Evolutionary conservation across 2,329 filamentous ascomycete species (phyloP).

Genomic region (Ustilaginoidea virens): DNA sequence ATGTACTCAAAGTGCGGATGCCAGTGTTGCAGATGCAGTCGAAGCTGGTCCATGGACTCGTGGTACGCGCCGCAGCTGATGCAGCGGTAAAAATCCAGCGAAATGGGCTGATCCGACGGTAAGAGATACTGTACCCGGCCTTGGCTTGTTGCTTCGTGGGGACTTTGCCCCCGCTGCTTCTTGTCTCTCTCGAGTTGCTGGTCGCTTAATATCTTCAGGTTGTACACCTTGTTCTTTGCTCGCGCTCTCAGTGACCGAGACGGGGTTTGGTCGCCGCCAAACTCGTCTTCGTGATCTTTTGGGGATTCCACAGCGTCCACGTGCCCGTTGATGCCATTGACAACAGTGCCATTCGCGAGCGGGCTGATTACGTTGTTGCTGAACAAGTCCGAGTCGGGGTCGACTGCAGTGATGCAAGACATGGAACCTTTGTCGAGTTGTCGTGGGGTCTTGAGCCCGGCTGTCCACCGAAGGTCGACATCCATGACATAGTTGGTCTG

Average conservation of each 20-base stretch:
- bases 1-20: conserved; percentile 32
- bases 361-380: conserved; percentile 11
- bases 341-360: conserved; percentile 7
- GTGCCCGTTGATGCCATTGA: conserved; percentile 9
- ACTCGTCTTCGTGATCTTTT: conserved; percentile 28
- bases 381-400: conserved; percentile 15
- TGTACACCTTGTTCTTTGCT: conserved; percentile 36
- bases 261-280: conserved; percentile 32
- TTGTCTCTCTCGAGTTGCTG: conserved; percentile 38
- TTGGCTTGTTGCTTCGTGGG: conserved; percentile 15
- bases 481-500: conserved; percentile 32
- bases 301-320: conserved; percentile 12
- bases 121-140: conserved; percentile 30
- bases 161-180: conserved; percentile 19
- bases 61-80: conserved; percentile 33
- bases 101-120: conserved; percentile 26
- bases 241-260: conserved; percentile 34
- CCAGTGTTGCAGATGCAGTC: conserved; percentile 28
- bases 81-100: conserved; percentile 34
- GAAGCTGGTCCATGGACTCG: conserved; percentile 30
- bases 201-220: conserved; percentile 42
- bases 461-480: conserved; percentile 31
- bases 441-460: conserved; percentile 20
- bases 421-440: conserved; percentile 25
- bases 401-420: conserved; percentile 26